A percentile compares a stretch with the other conserved stretches of the same genome.
Evolutionary conservation across 1,284 basidiomycete species (phyloP).

Genomic region (Mycosarcoma mackinlayi): DNA sequence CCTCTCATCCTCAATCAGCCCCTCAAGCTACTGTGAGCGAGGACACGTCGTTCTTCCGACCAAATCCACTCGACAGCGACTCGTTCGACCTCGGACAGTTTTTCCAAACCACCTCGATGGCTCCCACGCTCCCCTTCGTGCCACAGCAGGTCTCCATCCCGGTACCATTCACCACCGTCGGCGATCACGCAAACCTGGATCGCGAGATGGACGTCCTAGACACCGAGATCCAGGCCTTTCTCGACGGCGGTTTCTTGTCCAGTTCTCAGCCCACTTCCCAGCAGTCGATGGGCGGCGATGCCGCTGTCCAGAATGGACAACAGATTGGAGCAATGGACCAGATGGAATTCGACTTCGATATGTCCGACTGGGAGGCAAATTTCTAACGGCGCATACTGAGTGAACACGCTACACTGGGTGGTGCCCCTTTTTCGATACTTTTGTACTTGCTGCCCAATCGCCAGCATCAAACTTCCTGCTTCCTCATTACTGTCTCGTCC

Average conservation of each 20-base stretch:
- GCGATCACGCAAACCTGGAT: not conserved
- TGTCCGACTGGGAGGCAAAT: no score
- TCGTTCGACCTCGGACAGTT: conserved; percentile 14
- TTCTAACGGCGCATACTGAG: no score
- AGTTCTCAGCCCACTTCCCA: no score
- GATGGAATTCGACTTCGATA: conserved; percentile 44
- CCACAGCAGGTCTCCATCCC: not conserved
- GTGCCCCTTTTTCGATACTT: no score
- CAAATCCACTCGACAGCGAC: not conserved
- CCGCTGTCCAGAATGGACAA: no score
- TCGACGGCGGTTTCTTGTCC: conserved; percentile 4
- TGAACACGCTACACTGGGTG: no score
- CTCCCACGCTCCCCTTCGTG: not conserved
- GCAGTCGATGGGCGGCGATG: no score
- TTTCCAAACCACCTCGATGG: conserved; percentile 1
- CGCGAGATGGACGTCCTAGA: conserved; percentile 23
- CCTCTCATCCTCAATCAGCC: no score
- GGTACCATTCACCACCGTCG: not conserved
- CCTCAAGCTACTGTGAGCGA: not conserved
- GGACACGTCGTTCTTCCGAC: not conserved
- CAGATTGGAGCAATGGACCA: no score
- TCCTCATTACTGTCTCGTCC: not conserved
- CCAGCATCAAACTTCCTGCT: no score
- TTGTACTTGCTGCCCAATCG: no score
- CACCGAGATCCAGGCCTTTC: conserved; percentile 16